A percentile compares a stretch with the other conserved stretches of the same genome.
These are phyloP conservation scores for Triticum urartu DNA, from an alignment of 176 grass and related monocot species.

Conservation along the genomic window DNA sequence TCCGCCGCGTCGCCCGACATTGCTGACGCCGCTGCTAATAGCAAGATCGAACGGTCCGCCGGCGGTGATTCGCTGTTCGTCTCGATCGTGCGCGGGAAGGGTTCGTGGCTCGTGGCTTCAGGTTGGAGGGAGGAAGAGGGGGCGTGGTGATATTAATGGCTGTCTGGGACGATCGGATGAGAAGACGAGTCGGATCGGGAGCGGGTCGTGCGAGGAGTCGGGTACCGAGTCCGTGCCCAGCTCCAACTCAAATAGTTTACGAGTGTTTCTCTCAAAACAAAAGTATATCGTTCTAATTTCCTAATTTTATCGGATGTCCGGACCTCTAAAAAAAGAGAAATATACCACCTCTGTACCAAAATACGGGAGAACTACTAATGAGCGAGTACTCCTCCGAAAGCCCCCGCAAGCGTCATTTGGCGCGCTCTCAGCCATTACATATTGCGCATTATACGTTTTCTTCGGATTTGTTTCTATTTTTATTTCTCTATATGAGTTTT, in stretches of 20 bases:
- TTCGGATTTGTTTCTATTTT: no score
- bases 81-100: neutral
- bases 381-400: no score
- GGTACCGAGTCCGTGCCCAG: neutral
- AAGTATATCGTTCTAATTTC: no score
- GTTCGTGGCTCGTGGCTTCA: neutral
- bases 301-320: no score
- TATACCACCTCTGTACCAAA: no score
- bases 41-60: neutral
- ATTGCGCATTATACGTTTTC: no score
- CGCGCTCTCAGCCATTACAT: no score
- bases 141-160: slow-evolving; percentile 12
- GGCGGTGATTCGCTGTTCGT: neutral
- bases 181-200: slow-evolving; percentile 16
- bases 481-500: no score
- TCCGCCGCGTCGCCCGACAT: slow-evolving; percentile 25
- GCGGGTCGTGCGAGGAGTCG: neutral
- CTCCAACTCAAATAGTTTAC: neutral
- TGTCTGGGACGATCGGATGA: neutral
- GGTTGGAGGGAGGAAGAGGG: neutral
- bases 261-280: no score
- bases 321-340: no score
- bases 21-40: neutral
- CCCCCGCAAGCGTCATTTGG: no score
- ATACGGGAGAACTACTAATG: no score